These are phyloP conservation scores for Geum urbanum DNA, from an alignment of 306 rosid genomes.

Conservation along the genomic window DNA sequence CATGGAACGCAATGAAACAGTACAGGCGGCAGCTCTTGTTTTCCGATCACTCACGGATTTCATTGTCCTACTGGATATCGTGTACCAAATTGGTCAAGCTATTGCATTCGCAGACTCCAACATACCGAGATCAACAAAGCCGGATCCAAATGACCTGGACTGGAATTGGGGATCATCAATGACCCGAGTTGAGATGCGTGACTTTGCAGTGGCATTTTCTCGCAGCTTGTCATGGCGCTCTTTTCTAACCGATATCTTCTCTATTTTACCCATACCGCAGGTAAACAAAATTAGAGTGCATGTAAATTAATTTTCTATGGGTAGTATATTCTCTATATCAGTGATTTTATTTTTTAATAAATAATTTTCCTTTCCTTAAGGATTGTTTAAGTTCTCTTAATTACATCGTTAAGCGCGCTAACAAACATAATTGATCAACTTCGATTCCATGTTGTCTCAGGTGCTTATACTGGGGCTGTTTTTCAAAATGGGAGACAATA, in stretches of 20 bases:
- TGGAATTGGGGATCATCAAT: neutral
- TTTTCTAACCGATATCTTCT: slow-evolving; percentile 12
- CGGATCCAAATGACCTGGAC: no score
- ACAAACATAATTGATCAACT: no score
- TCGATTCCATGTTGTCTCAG: slow-evolving; percentile 1
- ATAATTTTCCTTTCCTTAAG: neutral
- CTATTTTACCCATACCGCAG: slow-evolving; percentile 22
- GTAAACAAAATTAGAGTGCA: neutral
- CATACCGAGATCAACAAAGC: neutral
- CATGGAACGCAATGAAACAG: neutral
- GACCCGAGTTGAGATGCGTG: neutral
- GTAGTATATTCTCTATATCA: no score
- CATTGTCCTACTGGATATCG: neutral
- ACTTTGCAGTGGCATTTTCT: neutral
- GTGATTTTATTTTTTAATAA: no score
- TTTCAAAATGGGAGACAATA: neutral
- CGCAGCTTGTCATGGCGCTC: neutral
- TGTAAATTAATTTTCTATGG: no score
- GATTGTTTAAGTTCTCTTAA: no score
- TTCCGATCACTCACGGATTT: slow-evolving; percentile 5
- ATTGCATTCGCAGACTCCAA: neutral
- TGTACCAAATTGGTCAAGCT: neutral
- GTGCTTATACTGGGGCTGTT: slow-evolving; percentile 1
- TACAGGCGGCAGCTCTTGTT: neutral
- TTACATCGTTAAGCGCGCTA: no score